Evolutionary conservation across 2,329 filamentous ascomycete species (phyloP), one percentile per base, ranked within the genome.

Genomic region (Nemania sp.): DNA sequence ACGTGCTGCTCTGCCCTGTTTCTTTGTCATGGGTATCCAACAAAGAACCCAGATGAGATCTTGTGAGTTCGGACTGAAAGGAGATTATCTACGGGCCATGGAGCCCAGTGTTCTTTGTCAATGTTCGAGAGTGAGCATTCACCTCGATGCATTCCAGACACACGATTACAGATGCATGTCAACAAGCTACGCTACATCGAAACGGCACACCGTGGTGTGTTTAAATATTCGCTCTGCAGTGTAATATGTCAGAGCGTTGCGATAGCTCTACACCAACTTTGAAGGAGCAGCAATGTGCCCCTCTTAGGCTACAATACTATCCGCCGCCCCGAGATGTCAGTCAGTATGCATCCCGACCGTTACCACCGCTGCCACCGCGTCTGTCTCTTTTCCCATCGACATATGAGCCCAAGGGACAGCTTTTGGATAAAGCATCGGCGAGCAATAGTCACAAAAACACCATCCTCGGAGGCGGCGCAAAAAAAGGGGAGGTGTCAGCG

Each of bases 321-420:
- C 60, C 67, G 10, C 71, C 71, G 3, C 71, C 71, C 29, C 52
- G 11, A 49, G 49, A 65, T 57, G 29, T 67, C 20, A 20, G 41
- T n/a, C 62, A 53, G 24, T 72, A 72, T 62, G 57, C 45, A 4
- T 57, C 53, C 45, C 55, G 63, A 47, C 55, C 67, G 22, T 56
- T 72, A 51, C 71, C 71, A 22, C 32, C 5, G n/a, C 72, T 70
- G 6, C 75, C 73, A 18, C 27, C 47, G 32, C 70, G 27, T n/a
- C 71, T 60, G 53, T 27, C 35, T 43, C 70, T 64, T 32, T 64
- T 71, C 26, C 71, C 73, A 7, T 75, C 72, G 26, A 29, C 60
- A 43, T 68, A 71, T 45, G 57, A 66, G 18, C 62, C 64, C 11
- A 66, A 68, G 70, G n/a, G 38, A 38, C 11, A 3, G 58, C 56